phyloP scores from a whole-genome alignment of 148 eudicot species.

The Cornus suecica region DNA sequence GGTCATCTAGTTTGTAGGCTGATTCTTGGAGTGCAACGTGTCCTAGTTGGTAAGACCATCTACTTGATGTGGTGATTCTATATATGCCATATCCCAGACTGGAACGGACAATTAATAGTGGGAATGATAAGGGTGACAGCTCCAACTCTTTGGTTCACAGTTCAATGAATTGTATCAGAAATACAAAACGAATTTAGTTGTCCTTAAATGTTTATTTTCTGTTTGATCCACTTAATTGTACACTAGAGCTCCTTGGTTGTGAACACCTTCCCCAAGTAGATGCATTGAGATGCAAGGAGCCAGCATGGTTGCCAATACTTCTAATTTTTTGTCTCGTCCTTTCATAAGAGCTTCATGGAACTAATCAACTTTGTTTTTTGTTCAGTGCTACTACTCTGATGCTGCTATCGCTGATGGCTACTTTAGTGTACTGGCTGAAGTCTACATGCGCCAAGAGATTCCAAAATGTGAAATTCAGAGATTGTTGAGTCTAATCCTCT shows the following conservation, averaged over 20 bases:
- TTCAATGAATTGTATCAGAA: not conserved
- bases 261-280: not conserved
- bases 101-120: not conserved
- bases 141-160: not conserved
- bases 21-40: not conserved
- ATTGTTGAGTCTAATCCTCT: constrained; percentile 86
- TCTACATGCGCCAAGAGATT: constrained; percentile 99
- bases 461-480: constrained; percentile 99
- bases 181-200: not conserved
- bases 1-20: not conserved
- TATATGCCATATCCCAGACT: not conserved
- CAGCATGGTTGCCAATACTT: not conserved
- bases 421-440: constrained; percentile 98
- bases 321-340: not conserved
- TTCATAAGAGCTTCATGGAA: not conserved
- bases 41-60: not conserved
- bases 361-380: constrained; percentile 5
- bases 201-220: not conserved
- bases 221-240: not conserved
- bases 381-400: constrained; percentile 96
- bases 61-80: not conserved
- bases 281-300: constrained; percentile 9
- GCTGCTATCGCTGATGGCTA: constrained; percentile 99
- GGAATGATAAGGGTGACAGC: not conserved
- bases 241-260: not conserved